phyloP scores from a whole-genome alignment of 2,329 filamentous ascomycete species.

The Sclerotinia minor region DNA sequence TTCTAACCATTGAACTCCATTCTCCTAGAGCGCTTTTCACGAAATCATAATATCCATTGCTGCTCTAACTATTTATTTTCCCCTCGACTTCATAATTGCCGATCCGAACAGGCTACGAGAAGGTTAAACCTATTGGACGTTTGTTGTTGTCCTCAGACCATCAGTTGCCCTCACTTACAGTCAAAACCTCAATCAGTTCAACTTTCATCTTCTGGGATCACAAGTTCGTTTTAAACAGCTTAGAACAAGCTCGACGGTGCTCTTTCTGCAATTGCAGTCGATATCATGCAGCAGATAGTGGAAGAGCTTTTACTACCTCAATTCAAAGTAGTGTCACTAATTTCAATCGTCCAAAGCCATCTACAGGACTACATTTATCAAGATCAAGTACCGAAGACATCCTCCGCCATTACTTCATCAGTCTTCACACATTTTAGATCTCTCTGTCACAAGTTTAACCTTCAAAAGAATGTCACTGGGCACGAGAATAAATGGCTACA shows the following conservation, averaged over 20 bases:
- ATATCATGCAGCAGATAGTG: too few species aligned
- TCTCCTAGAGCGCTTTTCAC: neutral
- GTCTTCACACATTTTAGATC: neutral
- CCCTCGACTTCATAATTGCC: neutral
- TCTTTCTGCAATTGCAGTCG: too few species aligned
- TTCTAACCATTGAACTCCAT: neutral
- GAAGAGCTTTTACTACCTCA: neutral
- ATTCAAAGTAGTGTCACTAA: neutral
- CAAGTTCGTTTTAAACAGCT: neutral
- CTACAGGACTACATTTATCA: neutral
- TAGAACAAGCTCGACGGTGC: too few species aligned
- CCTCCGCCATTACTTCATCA: neutral
- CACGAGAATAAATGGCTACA: conserved; percentile 4
- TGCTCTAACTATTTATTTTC: neutral
- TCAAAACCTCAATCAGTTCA: too few species aligned
- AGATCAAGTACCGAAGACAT: too few species aligned
- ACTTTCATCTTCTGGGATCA: too few species aligned
- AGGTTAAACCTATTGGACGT: neutral
- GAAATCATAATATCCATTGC: neutral
- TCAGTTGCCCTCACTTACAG: neutral
- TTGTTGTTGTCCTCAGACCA: neutral
- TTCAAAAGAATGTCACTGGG: neutral
- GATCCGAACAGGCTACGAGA: neutral
- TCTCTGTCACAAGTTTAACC: neutral
- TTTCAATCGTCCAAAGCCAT: neutral